phyloP scores from a whole-genome alignment of 768 basidiomycete genomes.

The Hysterangium stoloniferum region DNA sequence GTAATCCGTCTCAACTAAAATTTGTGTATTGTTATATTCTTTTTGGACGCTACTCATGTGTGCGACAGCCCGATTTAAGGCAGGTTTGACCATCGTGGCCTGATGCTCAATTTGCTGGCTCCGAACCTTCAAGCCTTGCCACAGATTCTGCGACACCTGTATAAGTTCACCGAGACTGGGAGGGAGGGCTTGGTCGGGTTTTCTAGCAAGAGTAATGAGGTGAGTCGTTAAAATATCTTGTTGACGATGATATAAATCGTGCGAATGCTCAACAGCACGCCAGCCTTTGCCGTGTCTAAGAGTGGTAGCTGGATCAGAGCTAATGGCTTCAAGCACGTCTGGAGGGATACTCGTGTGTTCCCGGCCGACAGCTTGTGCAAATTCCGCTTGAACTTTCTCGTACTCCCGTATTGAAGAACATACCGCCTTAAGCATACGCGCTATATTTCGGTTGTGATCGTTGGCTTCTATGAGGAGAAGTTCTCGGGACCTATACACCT shows the following conservation, averaged over 20 bases:
- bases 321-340: constrained; percentile 66
- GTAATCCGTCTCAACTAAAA: constrained; percentile 9
- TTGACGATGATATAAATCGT: constrained; percentile 54
- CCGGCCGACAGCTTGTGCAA: constrained; percentile 41
- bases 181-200: not conserved
- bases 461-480: constrained; percentile 41
- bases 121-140: not conserved
- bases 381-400: constrained; percentile 47
- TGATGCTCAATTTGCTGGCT: constrained; percentile 2
- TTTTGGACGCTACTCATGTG: constrained; percentile 2
- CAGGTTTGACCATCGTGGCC: not conserved
- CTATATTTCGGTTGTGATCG: constrained; percentile 57
- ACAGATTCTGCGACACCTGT: not conserved
- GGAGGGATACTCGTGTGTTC: constrained; percentile 44
- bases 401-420: constrained; percentile 58
- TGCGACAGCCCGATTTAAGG: not conserved
- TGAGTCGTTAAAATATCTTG: constrained; percentile 30
- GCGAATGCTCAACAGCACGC: constrained; percentile 71
- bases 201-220: constrained; percentile 11
- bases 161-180: not conserved
- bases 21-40: constrained; percentile 6
- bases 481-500: constrained; percentile 38
- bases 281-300: constrained; percentile 57
- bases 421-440: constrained; percentile 61
- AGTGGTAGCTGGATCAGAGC: constrained; percentile 67